Conservation (phyloP, 2,329 filamentous ascomycete genomes). For the Fusarium avenaceum region DNA sequence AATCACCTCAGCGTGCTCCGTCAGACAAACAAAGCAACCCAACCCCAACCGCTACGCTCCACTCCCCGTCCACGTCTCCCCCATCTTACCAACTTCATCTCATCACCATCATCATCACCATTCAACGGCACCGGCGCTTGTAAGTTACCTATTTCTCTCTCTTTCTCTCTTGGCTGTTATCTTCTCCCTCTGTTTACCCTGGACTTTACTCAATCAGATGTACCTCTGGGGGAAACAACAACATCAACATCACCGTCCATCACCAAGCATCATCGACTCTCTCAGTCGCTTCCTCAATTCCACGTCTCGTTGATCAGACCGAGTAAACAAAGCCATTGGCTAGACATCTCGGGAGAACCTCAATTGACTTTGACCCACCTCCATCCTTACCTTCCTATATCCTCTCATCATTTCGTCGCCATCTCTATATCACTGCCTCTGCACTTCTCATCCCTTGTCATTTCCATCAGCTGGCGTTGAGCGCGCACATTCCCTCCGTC, state of each 20-base stretch:
- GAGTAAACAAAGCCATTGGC: slow-evolving; percentile 59
- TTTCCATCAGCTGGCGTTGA: slow-evolving; percentile 26
- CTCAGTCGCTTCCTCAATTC: slow-evolving; percentile 10
- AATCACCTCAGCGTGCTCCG: slow-evolving; percentile 26
- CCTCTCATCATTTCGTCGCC: slow-evolving; percentile 32
- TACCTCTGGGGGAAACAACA: slow-evolving; percentile 20
- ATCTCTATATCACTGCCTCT: neutral
- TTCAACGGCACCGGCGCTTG: slow-evolving; percentile 39
- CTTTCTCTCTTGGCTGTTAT: slow-evolving; percentile 1
- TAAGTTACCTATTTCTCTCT: slow-evolving; percentile 29
- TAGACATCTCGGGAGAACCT: slow-evolving; percentile 46
- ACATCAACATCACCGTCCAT: slow-evolving; percentile 13
- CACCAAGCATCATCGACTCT: slow-evolving; percentile 27
- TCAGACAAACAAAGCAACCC: slow-evolving; percentile 44
- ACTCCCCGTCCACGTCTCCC: slow-evolving; percentile 40
- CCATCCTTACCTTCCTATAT: slow-evolving; percentile 19
- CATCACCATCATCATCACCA: slow-evolving; percentile 38
- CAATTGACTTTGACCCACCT: slow-evolving; percentile 48
- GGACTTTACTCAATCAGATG: slow-evolving; percentile 12
- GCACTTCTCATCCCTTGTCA: slow-evolving; percentile 8
- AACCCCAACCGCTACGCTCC: slow-evolving; percentile 42
- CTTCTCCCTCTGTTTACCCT: slow-evolving; percentile 29
- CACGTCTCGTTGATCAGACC: slow-evolving; percentile 13
- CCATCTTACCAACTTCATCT: slow-evolving; percentile 45
- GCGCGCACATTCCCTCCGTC: slow-evolving; percentile 32